Percentiles rank a stretch among this genome's conserved stretches.
Conservation (phyloP, 1,284 basidiomycete genomes). For the Blastosporella zonata region DNA sequence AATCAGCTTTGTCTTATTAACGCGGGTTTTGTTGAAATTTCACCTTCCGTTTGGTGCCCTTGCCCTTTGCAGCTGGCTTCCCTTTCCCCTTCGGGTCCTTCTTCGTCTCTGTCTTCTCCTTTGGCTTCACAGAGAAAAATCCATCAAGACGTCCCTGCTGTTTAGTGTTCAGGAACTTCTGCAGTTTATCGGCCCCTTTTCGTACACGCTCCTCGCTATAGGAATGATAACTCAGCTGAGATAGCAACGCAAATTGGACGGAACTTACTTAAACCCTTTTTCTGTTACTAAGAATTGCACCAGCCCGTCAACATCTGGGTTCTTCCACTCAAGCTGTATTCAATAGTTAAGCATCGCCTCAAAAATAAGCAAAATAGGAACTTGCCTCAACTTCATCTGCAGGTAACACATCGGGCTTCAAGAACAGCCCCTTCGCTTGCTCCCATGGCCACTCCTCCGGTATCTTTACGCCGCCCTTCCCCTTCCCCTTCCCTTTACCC, state of each 20-base stretch:
- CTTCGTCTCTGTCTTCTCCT: constrained; percentile 41
- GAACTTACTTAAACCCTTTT: constrained; percentile 91
- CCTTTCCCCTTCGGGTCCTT: constrained; percentile 32
- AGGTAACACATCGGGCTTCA: constrained; percentile 85
- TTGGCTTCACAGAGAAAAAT: constrained; percentile 81
- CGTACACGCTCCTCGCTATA: constrained; percentile 93
- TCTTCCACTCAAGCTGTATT: constrained; percentile 86
- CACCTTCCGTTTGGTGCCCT: constrained; percentile 70
- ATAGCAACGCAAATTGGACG: constrained; percentile 2
- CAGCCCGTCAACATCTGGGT: constrained; percentile 91
- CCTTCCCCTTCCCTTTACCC: constrained; percentile 59
- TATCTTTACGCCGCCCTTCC: constrained; percentile 71
- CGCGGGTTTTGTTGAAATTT: constrained; percentile 14
- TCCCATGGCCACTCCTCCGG: constrained; percentile 98
- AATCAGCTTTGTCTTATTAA: background rate
- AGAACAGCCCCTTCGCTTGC: constrained; percentile 89
- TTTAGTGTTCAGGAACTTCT: constrained; percentile 85
- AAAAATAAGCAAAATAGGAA: constrained; percentile 1
- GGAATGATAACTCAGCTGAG: constrained; percentile 3
- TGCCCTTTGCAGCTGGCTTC: constrained; percentile 21
- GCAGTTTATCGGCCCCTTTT: constrained; percentile 91
- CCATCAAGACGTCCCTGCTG: constrained; percentile 96
- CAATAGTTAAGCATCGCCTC: background rate
- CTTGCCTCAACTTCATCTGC: constrained; percentile 85
- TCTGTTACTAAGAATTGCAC: constrained; percentile 93